Evolutionary conservation across 1,284 basidiomycete genomes (phyloP).

Genomic region (Volvariella volvacea): DNA sequence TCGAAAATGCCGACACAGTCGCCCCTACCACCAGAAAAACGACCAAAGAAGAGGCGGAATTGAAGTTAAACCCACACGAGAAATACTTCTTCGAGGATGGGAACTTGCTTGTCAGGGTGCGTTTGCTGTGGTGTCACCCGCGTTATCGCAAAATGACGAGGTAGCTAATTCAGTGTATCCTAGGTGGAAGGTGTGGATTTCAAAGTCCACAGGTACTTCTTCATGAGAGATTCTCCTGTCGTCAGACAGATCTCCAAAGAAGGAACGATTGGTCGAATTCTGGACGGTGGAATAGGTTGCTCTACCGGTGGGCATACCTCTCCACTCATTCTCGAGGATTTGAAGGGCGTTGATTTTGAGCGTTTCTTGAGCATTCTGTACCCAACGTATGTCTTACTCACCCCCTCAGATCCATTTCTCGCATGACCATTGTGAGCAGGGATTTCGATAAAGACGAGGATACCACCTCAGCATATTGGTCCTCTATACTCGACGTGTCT

Average conservation of each 20-base stretch:
- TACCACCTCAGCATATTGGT: conserved; percentile 28
- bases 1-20: too few relatives aligned
- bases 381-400: conserved; percentile 20
- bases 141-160: not conserved
- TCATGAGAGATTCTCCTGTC: conserved; percentile 24
- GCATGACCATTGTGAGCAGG: conserved; percentile 12
- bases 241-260: conserved; percentile 15
- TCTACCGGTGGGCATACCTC: conserved; percentile 7
- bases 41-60: too few relatives aligned
- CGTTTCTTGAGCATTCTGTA: conserved; percentile 25
- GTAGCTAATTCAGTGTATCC: conserved; percentile 2
- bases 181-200: conserved; percentile 17
- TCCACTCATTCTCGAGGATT: conserved; percentile 13
- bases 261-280: conserved; percentile 4
- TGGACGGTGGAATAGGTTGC: not conserved
- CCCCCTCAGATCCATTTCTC: not conserved
- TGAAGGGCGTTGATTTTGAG: conserved; percentile 20
- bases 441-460: conserved; percentile 21
- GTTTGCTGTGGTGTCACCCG: conserved; percentile 1
- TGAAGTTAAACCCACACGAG: conserved; percentile 6
- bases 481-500: conserved; percentile 27
- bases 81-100: conserved; percentile 16
- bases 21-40: too few relatives aligned
- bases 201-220: conserved; percentile 19
- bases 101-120: conserved; percentile 14